Conservation (phyloP, 805 yeast genomes). For the Hyphopichia homilentoma region DNA sequence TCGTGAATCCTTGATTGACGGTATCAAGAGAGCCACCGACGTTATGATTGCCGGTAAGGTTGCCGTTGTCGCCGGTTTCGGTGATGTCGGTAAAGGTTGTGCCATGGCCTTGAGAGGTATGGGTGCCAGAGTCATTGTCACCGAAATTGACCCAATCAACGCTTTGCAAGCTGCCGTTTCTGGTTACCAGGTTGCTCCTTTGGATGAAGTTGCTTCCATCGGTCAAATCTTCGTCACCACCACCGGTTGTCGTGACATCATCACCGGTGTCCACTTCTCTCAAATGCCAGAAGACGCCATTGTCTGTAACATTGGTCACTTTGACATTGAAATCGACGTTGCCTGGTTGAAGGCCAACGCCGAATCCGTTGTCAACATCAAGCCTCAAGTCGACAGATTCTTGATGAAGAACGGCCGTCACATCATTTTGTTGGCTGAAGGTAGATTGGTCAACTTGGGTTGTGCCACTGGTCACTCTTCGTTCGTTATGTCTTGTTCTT, state of each 20-base stretch:
- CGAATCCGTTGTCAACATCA: conserved; percentile 89
- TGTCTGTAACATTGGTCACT: conserved; percentile 99
- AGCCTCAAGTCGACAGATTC: conserved; percentile 99
- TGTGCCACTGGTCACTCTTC: conserved; percentile 99
- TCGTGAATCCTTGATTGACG: conserved; percentile 97
- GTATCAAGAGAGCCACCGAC: conserved; percentile 99
- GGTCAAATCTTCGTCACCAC: conserved; percentile 99
- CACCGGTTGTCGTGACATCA: conserved; percentile 98
- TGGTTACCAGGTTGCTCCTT: conserved; percentile 94
- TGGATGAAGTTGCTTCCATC: conserved; percentile 86
- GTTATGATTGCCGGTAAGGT: conserved; percentile 99
- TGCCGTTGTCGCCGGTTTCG: conserved; percentile 98
- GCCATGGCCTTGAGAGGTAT: conserved; percentile 97
- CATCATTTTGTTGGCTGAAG: conserved; percentile 94
- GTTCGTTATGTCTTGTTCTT: conserved; percentile 98
- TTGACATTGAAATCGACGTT: conserved; percentile 98
- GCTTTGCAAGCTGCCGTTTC: conserved; percentile 99
- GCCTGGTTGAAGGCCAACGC: conserved; percentile 98
- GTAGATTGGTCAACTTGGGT: conserved; percentile 98
- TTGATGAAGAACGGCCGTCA: conserved; percentile 86
- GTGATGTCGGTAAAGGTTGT: conserved; percentile 99
- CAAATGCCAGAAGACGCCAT: conserved; percentile 99
- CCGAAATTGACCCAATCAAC: conserved; percentile 98
- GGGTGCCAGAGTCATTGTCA: conserved; percentile 98
- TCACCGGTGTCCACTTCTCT: conserved; percentile 81